Conservation (phyloP, 495 filamentous ascomycete genomes). For the Lophiostoma macrostomum region DNA sequence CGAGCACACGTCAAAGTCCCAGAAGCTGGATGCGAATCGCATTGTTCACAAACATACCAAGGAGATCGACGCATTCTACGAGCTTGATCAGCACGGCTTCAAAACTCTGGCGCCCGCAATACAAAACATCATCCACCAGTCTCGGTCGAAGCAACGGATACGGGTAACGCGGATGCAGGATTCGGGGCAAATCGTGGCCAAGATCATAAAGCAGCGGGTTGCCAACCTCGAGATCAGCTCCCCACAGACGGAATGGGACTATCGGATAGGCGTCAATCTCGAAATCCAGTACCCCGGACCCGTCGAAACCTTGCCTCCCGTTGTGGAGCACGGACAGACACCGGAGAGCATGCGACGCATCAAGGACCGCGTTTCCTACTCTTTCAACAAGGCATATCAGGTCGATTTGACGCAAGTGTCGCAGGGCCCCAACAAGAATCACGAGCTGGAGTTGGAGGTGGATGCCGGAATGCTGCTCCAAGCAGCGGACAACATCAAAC, state of each 20-base stretch:
- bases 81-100: constrained; percentile 21
- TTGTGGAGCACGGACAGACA: constrained; percentile 6
- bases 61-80: constrained; percentile 27
- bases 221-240: constrained; percentile 31
- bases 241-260: constrained; percentile 33
- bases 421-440: constrained; percentile 22
- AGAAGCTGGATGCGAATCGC: neutral
- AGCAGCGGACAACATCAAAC: constrained; percentile 4
- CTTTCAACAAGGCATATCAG: constrained; percentile 17
- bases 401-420: constrained; percentile 32
- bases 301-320: constrained; percentile 8
- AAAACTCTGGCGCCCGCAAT: constrained; percentile 6
- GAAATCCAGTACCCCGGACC: constrained; percentile 29
- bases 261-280: constrained; percentile 33
- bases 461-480: constrained; percentile 9
- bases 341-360: constrained; percentile 8
- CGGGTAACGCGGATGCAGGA: constrained; percentile 23
- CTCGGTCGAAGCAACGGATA: constrained; percentile 1
- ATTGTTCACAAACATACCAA: constrained; percentile 24
- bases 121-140: neutral
- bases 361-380: constrained; percentile 28
- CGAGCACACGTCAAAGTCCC: constrained; percentile 9
- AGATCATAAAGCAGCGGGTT: constrained; percentile 27
- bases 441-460: constrained; percentile 31
- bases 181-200: neutral